Conservation (phyloP, 495 filamentous ascomycete genomes). For the Usnea hakonensis region DNA sequence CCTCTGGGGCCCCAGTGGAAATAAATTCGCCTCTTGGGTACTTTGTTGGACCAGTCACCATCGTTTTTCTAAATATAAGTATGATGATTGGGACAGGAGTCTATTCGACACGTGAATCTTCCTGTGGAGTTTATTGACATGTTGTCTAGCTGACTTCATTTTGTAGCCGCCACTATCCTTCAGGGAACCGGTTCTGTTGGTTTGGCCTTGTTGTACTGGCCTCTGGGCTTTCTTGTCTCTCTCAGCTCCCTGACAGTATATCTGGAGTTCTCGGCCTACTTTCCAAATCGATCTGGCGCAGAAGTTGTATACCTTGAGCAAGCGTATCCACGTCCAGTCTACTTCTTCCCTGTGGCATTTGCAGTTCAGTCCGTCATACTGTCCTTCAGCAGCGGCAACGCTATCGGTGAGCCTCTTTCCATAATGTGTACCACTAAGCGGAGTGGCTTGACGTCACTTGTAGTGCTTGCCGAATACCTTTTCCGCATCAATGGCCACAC, state of each 20-base stretch:
- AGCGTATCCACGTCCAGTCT: conserved; percentile 52
- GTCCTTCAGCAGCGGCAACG: conserved; percentile 56
- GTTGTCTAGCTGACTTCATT: background rate
- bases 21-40: conserved; percentile 52
- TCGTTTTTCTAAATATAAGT: conserved; percentile 54
- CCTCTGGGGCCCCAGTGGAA: conserved; percentile 55
- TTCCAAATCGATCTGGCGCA: conserved; percentile 56
- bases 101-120: conserved; percentile 44
- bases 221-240: conserved; percentile 49
- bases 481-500: conserved; percentile 41
- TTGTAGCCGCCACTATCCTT: conserved; percentile 41
- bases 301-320: conserved; percentile 63
- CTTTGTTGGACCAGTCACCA: conserved; percentile 46
- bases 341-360: conserved; percentile 54
- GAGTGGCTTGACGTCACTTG: background rate
- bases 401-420: conserved; percentile 36
- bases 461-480: conserved; percentile 44
- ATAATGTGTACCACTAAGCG: background rate
- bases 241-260: conserved; percentile 45
- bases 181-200: conserved; percentile 51
- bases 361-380: conserved; percentile 52
- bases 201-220: conserved; percentile 53
- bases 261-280: conserved; percentile 53
- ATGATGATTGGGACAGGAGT: conserved; percentile 62
- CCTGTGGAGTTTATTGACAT: background rate